Evolutionary conservation across 2,329 filamentous ascomycete genomes (phyloP).

Genomic region (Colletotrichum trifolii): DNA sequence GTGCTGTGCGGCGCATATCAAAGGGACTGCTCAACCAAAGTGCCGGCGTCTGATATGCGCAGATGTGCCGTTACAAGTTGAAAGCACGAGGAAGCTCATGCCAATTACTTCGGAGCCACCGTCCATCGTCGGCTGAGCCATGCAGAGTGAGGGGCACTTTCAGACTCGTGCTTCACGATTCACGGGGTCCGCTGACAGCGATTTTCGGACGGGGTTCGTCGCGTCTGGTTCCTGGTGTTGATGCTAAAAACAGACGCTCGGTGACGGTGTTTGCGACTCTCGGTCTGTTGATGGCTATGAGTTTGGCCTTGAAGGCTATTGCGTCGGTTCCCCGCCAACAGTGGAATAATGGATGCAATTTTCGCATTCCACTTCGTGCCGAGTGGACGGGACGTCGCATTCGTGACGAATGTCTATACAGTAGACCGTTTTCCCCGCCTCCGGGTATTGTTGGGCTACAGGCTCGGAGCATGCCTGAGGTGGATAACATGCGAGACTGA

Average conservation of each 20-base stretch:
- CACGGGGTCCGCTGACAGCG: slow-evolving; percentile 8
- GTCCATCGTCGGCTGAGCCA: slow-evolving; percentile 1
- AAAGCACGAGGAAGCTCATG: background rate
- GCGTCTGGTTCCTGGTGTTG: background rate
- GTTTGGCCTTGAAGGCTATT: slow-evolving; percentile 15
- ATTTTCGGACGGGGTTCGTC: slow-evolving; percentile 17
- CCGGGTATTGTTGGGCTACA: background rate
- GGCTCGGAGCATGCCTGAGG: slow-evolving; percentile 9
- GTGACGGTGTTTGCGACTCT: background rate
- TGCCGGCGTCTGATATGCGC: slow-evolving; percentile 6
- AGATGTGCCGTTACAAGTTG: slow-evolving; percentile 15
- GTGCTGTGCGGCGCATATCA: slow-evolving; percentile 9
- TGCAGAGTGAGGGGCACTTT: slow-evolving; percentile 9
- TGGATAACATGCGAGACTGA: slow-evolving; percentile 4
- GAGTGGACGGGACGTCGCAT: slow-evolving; percentile 15
- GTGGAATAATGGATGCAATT: slow-evolving; percentile 5
- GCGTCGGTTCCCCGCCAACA: background rate
- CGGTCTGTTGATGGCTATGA: slow-evolving; percentile 2
- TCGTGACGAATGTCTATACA: slow-evolving; percentile 24
- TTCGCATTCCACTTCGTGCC: slow-evolving; percentile 13
- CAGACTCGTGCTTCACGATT: slow-evolving; percentile 18
- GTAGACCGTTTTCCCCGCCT: background rate
- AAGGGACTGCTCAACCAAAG: background rate
- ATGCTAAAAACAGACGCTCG: slow-evolving; percentile 15
- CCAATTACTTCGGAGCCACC: slow-evolving; percentile 5